Percentiles rank a stretch among this genome's conserved stretches.
Evolutionary conservation across 2,329 filamentous ascomycete species (phyloP).

Genomic region (Boeremia lycopersici): DNA sequence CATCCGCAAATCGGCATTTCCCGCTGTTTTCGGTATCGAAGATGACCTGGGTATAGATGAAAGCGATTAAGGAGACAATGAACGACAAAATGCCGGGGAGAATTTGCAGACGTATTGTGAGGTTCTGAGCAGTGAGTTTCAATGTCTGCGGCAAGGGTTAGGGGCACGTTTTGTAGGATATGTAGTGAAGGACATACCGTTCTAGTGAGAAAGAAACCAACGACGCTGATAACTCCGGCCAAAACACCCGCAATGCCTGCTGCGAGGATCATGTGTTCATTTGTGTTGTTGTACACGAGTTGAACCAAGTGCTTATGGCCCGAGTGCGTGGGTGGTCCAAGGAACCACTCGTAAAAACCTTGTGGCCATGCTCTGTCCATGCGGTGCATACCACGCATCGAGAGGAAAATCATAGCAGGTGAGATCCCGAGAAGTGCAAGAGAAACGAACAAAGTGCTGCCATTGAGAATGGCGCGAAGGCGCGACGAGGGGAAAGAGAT

Average conservation of each 20-base stretch:
- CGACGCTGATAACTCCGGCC: background rate
- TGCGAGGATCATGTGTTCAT: background rate
- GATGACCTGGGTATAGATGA: conserved; percentile 4
- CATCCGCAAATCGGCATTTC: conserved; percentile 4
- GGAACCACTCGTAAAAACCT: background rate
- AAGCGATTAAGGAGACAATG: conserved; percentile 1
- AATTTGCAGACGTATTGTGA: background rate
- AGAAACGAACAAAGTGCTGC: background rate
- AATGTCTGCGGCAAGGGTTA: background rate
- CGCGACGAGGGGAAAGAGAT: too few relatives aligned
- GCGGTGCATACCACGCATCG: background rate
- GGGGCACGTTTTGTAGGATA: too few relatives aligned
- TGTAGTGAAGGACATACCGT: background rate
- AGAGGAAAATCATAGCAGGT: background rate
- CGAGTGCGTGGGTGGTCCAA: background rate
- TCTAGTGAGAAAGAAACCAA: too few relatives aligned
- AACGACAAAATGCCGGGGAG: background rate
- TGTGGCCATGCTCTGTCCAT: background rate
- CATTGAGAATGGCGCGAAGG: background rate
- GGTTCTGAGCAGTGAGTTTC: background rate
- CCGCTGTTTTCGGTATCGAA: conserved; percentile 8
- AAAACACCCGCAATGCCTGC: background rate
- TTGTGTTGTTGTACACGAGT: background rate
- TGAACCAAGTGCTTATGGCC: background rate
- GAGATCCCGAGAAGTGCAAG: background rate